Base-by-base conservation (phyloP, 495 filamentous ascomycete species). In the Lindgomyces ingoldianus region DNA sequence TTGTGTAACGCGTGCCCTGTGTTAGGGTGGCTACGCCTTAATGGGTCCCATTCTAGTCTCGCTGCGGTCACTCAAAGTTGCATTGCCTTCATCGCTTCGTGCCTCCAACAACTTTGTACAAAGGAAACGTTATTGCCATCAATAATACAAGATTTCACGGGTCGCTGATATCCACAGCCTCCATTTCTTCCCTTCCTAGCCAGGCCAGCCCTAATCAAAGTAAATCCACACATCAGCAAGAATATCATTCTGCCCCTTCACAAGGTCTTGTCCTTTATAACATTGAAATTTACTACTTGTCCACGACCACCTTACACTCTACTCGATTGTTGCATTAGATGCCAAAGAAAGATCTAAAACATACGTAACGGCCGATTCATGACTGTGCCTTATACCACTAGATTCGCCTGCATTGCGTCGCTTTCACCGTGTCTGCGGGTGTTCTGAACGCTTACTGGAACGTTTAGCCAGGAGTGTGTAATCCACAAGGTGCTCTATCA, bases 391-490 rank as follows among this genome's bases (percentile, higher is more conserved):
- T 44, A 21, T 45, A 45, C 33, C 22, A 25, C 54, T 46, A 57
- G 41, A 57, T 44, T 44, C 33, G 21, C 33, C 56, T 48, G 47
- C 57, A 26, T 60, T 60, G 44, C 25, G 57, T 50, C 57, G 57
- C 57, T 60, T 60, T 50, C 44, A 42, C 24, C 11, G 55, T 25
- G 36, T 60, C 57, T 60, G 57, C 22, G 10, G 44, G 57, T 49
- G 57, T 18, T 1, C 25, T 50, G 44, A 60, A 60, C 41, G 19
- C 14, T 55, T 10, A 46, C 33, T 45, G 12, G 58, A 53, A 62
- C 61, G 67, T 62, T 67, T 70, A 26, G 58, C 59, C 48, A 54
- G 36, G 18, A 57, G 25, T 57, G 1, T 62, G 27, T 55, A 42
- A 48, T 57, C 52, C 53, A 26, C 39, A 18, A 67, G 51, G 21